phyloP scores from a whole-genome alignment of 176 grass and related monocot species.

The Oryza australiensis region DNA sequence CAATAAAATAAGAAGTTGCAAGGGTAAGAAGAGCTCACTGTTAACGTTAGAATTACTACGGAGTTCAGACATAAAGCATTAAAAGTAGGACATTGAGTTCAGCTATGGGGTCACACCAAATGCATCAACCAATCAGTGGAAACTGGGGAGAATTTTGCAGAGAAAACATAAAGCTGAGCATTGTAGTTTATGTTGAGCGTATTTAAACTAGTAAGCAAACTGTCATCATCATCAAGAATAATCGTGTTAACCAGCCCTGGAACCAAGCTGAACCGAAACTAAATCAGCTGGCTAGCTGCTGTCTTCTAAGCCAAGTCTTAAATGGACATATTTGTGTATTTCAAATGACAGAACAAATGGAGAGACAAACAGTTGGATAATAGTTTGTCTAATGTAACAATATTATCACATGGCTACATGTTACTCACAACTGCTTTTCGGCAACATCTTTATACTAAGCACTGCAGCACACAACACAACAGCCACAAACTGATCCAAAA shows the following conservation, averaged over 20 bases:
- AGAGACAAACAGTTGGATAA: background rate
- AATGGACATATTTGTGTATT: background rate
- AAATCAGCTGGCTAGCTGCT: conserved; percentile 12
- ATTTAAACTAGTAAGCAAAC: background rate
- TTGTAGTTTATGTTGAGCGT: background rate
- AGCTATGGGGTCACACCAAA: background rate
- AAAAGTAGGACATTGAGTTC: background rate
- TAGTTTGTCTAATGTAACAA: background rate
- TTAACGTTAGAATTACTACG: background rate
- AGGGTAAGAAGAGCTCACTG: background rate
- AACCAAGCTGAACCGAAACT: conserved; percentile 2
- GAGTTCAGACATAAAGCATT: background rate
- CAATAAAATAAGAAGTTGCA: conserved; percentile 8
- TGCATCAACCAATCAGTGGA: conserved; percentile 5
- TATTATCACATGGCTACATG: background rate
- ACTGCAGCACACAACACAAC: background rate
- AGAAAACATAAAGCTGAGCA: background rate
- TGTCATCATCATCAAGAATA: background rate
- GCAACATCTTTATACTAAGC: background rate
- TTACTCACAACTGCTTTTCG: background rate
- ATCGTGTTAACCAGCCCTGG: background rate
- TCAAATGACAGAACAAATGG: background rate
- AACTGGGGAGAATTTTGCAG: background rate
- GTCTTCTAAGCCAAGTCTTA: background rate
- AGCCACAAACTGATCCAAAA: background rate